Conservation (phyloP, 2,329 filamentous ascomycete genomes). For the Dendrostoma leiphaemia region DNA sequence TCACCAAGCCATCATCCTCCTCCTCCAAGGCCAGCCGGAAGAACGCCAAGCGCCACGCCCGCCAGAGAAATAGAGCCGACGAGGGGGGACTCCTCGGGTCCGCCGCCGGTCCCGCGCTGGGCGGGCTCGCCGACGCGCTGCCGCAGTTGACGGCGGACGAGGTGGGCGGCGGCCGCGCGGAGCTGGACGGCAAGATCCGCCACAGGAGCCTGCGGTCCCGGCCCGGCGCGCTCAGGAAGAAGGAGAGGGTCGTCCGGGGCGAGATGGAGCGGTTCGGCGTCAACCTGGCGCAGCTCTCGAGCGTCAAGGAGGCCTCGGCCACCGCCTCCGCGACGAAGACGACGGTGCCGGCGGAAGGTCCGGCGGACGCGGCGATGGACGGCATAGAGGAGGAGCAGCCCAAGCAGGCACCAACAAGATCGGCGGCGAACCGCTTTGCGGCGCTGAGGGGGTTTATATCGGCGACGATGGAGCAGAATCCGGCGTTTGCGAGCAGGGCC, state of each 20-base stretch:
- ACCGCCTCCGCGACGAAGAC: slow-evolving; percentile 6
- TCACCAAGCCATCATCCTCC: slow-evolving; percentile 54
- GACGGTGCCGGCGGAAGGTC: slow-evolving; percentile 18
- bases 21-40: slow-evolving; percentile 35
- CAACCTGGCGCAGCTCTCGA: slow-evolving; percentile 75
- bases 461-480: slow-evolving; percentile 84
- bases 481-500: slow-evolving; percentile 56
- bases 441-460: slow-evolving; percentile 82
- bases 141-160: slow-evolving; percentile 57
- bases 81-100: slow-evolving; percentile 60
- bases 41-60: slow-evolving; percentile 28
- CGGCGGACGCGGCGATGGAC: slow-evolving; percentile 20
- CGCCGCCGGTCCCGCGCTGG: slow-evolving; percentile 69
- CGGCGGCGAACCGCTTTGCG: slow-evolving; percentile 67
- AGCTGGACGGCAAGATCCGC: slow-evolving; percentile 53
- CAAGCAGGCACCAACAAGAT: slow-evolving; percentile 23
- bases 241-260: slow-evolving; percentile 72
- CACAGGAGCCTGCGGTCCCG: slow-evolving; percentile 73
- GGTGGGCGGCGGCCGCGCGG: slow-evolving; percentile 38
- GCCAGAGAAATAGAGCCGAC: slow-evolving; percentile 43
- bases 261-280: slow-evolving; percentile 83
- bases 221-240: slow-evolving; percentile 79
- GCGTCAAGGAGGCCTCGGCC: slow-evolving; percentile 28
- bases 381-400: slow-evolving; percentile 16
- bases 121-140: slow-evolving; percentile 73